phyloP scores from a whole-genome alignment of 768 basidiomycete species.

The Baorangia bicolor region DNA sequence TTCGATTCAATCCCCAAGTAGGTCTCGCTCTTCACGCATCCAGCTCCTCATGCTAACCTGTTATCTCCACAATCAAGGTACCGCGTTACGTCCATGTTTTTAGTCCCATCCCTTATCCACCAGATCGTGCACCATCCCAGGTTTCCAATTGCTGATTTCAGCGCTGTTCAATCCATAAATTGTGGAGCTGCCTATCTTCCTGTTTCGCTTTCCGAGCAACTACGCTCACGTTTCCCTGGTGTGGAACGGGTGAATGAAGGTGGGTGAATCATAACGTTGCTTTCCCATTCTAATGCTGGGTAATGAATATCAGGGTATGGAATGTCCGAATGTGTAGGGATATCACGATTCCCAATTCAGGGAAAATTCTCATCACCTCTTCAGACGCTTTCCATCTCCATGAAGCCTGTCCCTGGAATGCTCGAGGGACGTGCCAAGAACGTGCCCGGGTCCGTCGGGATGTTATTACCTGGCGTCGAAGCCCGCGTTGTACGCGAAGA shows the following conservation, averaged over 20 bases:
- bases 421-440: conserved; percentile 43
- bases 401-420: conserved; percentile 43
- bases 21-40: conserved; percentile 9
- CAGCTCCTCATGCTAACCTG: not conserved
- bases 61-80: conserved; percentile 41
- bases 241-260: conserved; percentile 45
- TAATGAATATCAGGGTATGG: conserved; percentile 55
- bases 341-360: not conserved
- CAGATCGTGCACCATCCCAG: conserved; percentile 58
- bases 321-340: conserved; percentile 63
- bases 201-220: conserved; percentile 45
- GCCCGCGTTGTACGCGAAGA: conserved; percentile 61
- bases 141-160: conserved; percentile 50
- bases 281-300: conserved; percentile 4
- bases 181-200: conserved; percentile 72
- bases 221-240: conserved; percentile 38
- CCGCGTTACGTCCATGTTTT: conserved; percentile 44
- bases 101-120: conserved; percentile 65
- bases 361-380: not conserved
- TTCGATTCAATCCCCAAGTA: conserved; percentile 61
- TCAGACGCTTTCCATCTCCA: conserved; percentile 56
- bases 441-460: conserved; percentile 48
- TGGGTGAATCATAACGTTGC: conserved; percentile 22
- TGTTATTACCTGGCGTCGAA: conserved; percentile 63
- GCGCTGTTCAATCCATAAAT: conserved; percentile 41